phyloP scores from a whole-genome alignment of 306 rosid genomes.

The Acacia crassicarpa region DNA sequence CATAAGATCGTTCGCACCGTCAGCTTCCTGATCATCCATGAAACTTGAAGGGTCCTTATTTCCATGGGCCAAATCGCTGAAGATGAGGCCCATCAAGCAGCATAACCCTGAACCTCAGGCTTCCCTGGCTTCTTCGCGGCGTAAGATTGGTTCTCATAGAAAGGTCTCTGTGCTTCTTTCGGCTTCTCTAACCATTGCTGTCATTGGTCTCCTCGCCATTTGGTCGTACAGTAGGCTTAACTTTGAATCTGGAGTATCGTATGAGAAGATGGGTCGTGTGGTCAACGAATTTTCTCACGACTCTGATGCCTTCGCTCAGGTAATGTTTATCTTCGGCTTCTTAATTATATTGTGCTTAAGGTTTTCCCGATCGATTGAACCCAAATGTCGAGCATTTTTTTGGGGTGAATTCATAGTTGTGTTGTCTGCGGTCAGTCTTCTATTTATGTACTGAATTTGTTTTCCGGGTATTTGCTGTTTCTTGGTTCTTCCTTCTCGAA shows the following conservation, averaged over 20 bases:
- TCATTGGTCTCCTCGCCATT: conserved; percentile 42
- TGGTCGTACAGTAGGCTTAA: conserved; percentile 44
- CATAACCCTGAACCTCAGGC: conserved; percentile 24
- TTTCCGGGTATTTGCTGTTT: background rate
- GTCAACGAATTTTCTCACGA: conserved; percentile 88
- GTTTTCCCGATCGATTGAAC: background rate
- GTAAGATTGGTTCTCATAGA: conserved; percentile 14
- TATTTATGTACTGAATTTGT: background rate
- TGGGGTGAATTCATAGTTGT: background rate
- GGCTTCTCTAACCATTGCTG: conserved; percentile 31
- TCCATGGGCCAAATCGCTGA: conserved; percentile 58
- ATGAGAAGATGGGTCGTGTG: conserved; percentile 57
- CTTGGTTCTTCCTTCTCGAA: background rate
- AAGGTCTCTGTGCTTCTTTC: conserved; percentile 36
- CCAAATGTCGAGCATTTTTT: background rate
- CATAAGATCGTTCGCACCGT: background rate
- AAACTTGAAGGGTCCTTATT: conserved; percentile 17
- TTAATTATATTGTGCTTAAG: background rate
- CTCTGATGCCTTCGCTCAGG: conserved; percentile 91
- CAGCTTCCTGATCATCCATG: conserved; percentile 20
- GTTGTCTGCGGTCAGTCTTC: background rate
- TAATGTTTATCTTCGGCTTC: background rate
- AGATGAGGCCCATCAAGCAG: conserved; percentile 44
- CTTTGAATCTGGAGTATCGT: conserved; percentile 15
- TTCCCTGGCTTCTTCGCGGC: conserved; percentile 45